A percentile compares a stretch with the other conserved stretches of the same genome.
Evolutionary conservation across 495 filamentous ascomycete species (phyloP).

Genomic region (Cryomyces minteri): DNA sequence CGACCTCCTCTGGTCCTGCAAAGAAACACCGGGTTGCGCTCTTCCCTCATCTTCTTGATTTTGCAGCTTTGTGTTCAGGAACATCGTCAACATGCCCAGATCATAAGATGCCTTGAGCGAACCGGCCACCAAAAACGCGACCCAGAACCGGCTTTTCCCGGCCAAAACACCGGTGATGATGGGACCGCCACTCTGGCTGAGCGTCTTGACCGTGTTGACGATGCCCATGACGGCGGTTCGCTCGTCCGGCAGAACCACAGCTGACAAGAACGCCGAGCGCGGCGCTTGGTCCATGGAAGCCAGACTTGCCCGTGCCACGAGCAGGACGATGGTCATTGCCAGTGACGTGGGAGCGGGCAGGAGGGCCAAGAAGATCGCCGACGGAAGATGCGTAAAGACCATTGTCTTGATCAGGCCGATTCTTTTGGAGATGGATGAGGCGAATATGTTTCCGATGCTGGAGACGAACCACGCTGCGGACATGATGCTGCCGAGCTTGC

Average conservation of each 20-base stretch:
- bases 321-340: slow-evolving; percentile 41
- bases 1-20: too few relatives aligned
- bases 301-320: slow-evolving; percentile 39
- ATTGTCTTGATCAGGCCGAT: slow-evolving; percentile 74
- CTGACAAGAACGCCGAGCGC: slow-evolving; percentile 59
- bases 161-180: slow-evolving; percentile 52
- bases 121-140: slow-evolving; percentile 55
- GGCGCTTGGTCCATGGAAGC: slow-evolving; percentile 75
- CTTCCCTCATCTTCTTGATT: too few relatives aligned
- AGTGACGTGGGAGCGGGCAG: slow-evolving; percentile 43
- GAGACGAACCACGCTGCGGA: slow-evolving; percentile 46
- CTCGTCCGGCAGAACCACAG: slow-evolving; percentile 49
- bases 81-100: slow-evolving; percentile 51
- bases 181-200: slow-evolving; percentile 33
- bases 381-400: slow-evolving; percentile 74
- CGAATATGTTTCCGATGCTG: slow-evolving; percentile 49
- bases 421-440: slow-evolving; percentile 53
- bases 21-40: too few relatives aligned
- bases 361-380: slow-evolving; percentile 49
- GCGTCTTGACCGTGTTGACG: slow-evolving; percentile 15
- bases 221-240: slow-evolving; percentile 43
- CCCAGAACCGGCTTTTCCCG: slow-evolving; percentile 40
- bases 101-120: slow-evolving; percentile 54
- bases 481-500: slow-evolving; percentile 52
- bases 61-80: slow-evolving; percentile 10